Evolutionary conservation across 2,329 filamentous ascomycete genomes (phyloP), one percentile per base, ranked within the genome.

Genomic region (Simplicillium sp.): DNA sequence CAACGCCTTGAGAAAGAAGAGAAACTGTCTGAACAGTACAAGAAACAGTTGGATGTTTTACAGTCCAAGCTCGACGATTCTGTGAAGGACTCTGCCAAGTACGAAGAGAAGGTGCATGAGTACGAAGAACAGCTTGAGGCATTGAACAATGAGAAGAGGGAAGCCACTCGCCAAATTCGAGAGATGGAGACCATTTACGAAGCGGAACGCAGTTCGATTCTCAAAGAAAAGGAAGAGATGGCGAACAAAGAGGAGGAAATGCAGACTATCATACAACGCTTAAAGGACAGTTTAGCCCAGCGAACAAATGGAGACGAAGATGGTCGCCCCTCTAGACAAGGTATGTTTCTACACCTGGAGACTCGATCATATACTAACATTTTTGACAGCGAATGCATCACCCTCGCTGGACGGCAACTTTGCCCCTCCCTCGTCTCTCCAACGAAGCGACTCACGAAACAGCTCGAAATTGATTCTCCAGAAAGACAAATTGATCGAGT

Each of bases 401-500:
- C 82, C 84, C 17, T 81, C 75, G 44, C 67, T 88, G 41, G 86
- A 90, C 50, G 75, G 70, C 45, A 86, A 86, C 54, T 96, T 96
- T 56, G 89, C 89, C 8, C 89, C 89, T 12, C 84, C 87, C 2
- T 84, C 84, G 13, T 87, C 87, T 4, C 65, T 94, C 40, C 81
- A 90, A 53, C 83, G 87, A 48, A 94, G 87, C 70, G 86, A 94
- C 53, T 94, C 88, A 29, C 77, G 84, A 48, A 94, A 86, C 59
- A 90, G 84, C 62, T 94, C 88, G 12, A 94, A 90, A 61, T 71
- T 95, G 39, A 75, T 97, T 38, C 73, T 94, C 51, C 89, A 97
- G 60, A 98, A 97, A 61, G 92, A 98, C 64, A 92, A 94, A 65
- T 71, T 96, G 44, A 97, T 98, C 52, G 90, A 97, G 60, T 87